These are phyloP conservation scores for Fusarium mundagurra DNA, from an alignment of 2,329 filamentous ascomycete species.

Conservation along the genomic window DNA sequence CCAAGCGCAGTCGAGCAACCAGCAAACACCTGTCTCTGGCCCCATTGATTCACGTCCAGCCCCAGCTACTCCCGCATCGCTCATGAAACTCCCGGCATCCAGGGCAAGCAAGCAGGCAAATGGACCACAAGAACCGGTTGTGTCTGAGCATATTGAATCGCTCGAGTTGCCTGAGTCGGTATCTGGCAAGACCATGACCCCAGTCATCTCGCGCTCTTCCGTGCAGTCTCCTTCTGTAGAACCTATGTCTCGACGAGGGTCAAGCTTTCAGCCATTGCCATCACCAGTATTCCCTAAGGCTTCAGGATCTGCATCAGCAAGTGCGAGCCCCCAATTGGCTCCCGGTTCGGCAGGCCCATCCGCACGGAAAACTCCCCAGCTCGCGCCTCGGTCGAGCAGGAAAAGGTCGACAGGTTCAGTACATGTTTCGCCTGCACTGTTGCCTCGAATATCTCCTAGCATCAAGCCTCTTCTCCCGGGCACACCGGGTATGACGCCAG, in stretches of 20 bases:
- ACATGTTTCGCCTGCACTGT: slow-evolving; percentile 85
- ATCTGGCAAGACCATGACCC: slow-evolving; percentile 43
- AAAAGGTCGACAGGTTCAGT: slow-evolving; percentile 80
- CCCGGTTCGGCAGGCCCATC: slow-evolving; percentile 61
- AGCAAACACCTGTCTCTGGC: slow-evolving; percentile 37
- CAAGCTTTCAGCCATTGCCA: slow-evolving; percentile 59
- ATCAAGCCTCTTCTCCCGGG: slow-evolving; percentile 90
- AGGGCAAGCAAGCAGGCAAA: slow-evolving; percentile 58
- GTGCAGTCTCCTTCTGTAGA: slow-evolving; percentile 51
- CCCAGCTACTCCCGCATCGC: slow-evolving; percentile 76
- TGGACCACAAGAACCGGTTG: slow-evolving; percentile 53
- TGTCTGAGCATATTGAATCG: slow-evolving; percentile 64
- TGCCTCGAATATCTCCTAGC: slow-evolving; percentile 90
- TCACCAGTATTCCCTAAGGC: slow-evolving; percentile 59
- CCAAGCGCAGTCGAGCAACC: slow-evolving; percentile 58
- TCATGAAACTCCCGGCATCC: slow-evolving; percentile 79
- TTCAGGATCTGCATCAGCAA: slow-evolving; percentile 60
- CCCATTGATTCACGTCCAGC: slow-evolving; percentile 49
- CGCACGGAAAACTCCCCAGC: slow-evolving; percentile 63
- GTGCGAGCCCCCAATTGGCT: slow-evolving; percentile 71
- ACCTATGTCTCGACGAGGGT: slow-evolving; percentile 58
- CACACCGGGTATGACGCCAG: slow-evolving; percentile 57
- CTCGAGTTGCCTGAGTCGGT: slow-evolving; percentile 79
- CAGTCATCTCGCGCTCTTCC: slow-evolving; percentile 56
- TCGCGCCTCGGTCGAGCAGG: slow-evolving; percentile 67